Conservation (phyloP, 306 rosid species). For the Nissolia schottii region DNA sequence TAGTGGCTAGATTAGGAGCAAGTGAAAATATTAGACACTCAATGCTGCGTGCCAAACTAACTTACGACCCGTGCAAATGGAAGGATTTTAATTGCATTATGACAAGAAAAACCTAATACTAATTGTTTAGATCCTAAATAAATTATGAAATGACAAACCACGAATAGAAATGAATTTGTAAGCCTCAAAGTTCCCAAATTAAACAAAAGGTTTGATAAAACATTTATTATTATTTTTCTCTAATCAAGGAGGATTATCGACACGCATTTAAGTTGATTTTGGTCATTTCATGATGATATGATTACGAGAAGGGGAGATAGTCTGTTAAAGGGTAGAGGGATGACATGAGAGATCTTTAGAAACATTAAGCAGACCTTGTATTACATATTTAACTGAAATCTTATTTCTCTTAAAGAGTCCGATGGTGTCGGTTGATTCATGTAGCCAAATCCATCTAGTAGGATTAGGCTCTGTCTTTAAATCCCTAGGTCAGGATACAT, state of each 20-base stretch:
- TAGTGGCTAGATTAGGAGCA: neutral
- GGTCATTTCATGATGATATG: neutral
- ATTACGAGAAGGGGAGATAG: neutral
- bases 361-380: neutral
- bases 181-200: neutral
- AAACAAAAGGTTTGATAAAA: neutral
- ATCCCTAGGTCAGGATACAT: conserved; percentile 1
- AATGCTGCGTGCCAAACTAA: neutral
- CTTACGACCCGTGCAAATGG: neutral
- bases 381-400: neutral
- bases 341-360: neutral
- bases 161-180: neutral
- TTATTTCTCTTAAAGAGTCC: neutral
- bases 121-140: neutral
- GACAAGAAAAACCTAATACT: neutral
- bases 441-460: neutral
- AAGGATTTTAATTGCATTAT: neutral
- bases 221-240: neutral
- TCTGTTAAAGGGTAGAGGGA: neutral
- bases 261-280: neutral
- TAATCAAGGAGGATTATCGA: neutral
- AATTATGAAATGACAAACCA: neutral
- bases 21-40: neutral
- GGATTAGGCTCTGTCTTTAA: neutral
- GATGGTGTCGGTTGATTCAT: neutral